Percentiles rank a stretch among this genome's conserved stretches.
Conservation (phyloP, 2,329 filamentous ascomycete genomes). For the Talaromyces piceae region DNA sequence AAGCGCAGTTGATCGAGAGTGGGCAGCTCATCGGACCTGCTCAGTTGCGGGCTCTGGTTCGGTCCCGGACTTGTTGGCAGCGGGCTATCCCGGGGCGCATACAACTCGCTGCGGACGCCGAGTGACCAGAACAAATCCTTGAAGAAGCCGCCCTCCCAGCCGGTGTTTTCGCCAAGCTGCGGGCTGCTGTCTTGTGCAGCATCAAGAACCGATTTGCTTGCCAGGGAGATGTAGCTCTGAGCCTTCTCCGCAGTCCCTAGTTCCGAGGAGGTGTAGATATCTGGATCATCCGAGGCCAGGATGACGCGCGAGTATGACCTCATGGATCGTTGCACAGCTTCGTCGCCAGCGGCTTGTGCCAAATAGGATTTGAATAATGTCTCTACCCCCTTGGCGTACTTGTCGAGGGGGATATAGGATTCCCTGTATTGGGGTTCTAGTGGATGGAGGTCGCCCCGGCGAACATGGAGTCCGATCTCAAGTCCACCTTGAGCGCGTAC, state of each 20-base stretch:
- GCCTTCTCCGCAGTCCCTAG: constrained; percentile 52
- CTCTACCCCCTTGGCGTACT: constrained; percentile 56
- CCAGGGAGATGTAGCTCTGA: constrained; percentile 69
- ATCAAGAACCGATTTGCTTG: constrained; percentile 59
- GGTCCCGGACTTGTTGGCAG: constrained; percentile 15
- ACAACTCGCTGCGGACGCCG: constrained; percentile 33
- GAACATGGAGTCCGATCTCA: constrained; percentile 67
- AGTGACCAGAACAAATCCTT: constrained; percentile 73
- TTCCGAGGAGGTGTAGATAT: constrained; percentile 61
- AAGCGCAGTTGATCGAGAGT: constrained; percentile 13
- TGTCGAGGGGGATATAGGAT: constrained; percentile 67
- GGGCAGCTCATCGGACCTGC: neutral
- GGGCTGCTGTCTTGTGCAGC: constrained; percentile 4
- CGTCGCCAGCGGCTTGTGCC: constrained; percentile 10
- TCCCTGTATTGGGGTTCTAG: constrained; percentile 67
- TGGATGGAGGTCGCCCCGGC: constrained; percentile 71
- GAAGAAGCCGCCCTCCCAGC: constrained; percentile 87
- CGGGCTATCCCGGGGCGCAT: constrained; percentile 24
- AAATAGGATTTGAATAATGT: constrained; percentile 40
- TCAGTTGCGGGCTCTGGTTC: constrained; percentile 3
- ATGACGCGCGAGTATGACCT: constrained; percentile 44
- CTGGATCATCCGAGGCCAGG: constrained; percentile 74
- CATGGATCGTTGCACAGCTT: constrained; percentile 22
- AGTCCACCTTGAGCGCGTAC: constrained; percentile 42
- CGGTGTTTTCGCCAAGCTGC: constrained; percentile 58